Evolutionary conservation across 306 rosid species (phyloP), one percentile per base, ranked within the genome.

Genomic region (Sindora glabra): DNA sequence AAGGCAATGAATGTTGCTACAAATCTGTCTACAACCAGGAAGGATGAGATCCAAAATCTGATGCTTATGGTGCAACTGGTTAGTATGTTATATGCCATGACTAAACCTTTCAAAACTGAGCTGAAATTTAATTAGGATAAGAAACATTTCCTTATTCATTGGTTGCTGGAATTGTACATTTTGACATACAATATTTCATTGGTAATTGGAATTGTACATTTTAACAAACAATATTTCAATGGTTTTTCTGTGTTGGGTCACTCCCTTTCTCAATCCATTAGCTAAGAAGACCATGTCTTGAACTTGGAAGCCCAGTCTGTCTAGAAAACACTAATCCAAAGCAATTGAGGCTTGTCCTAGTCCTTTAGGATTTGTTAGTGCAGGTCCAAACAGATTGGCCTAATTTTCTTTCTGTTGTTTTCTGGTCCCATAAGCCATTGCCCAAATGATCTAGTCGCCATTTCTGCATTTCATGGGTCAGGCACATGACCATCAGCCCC

Each of bases 41-140:
- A 79, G 79, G 60, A 79, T 16, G 95, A 91, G 81, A 75, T 91
- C 69, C 83, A 83, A 59, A 69, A 67, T 62, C 70, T 87, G 81
- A 81, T 9, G 69, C 69, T 39, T 29, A 71, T 76, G 83, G 76
- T 83, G 51, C 72, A 79, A 74, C 58, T 23, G 89, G 97, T 91
- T 69, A 69, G 86, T 58, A 44, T 54, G 51, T 25, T 68, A 36
- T 40, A 13, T n/a, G 18, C 8, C 13, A 21, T 1, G 41, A 56
- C 23, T 68, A 36, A 58, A 29, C 22, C 56, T 32, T 16, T 41
- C 41, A 14, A 48, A 21, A 12, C 49, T 71, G 29, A 54, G 36
- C 56, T 55, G 40, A 53, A 65, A 41, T 2, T 76, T 51, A 21
- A 40, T 24, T 59, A 53, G 48, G 38, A 52, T n/a, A 59, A 48